A percentile compares a stretch with the other conserved stretches of the same genome.
Conservation (phyloP, 495 filamentous ascomycete genomes). For the Trichoderma virens region DNA sequence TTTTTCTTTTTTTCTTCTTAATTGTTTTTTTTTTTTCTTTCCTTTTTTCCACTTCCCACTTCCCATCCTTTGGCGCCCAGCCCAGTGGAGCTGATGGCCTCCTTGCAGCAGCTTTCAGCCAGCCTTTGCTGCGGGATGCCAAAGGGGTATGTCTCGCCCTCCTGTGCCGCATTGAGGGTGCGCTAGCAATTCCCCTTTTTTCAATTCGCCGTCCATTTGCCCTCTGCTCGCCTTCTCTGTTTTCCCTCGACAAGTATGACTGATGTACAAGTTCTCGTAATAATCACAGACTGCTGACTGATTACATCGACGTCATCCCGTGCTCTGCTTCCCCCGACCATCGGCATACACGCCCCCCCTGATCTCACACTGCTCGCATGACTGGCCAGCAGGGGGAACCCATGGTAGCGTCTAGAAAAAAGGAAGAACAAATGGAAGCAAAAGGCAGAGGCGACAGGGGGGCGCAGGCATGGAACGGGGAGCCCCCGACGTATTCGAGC, state of each 20-base stretch:
- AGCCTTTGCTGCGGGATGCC: neutral
- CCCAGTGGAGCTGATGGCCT: neutral
- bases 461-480: neutral
- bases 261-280: too few relatives aligned
- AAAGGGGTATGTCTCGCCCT: constrained; percentile 1
- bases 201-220: neutral
- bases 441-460: neutral
- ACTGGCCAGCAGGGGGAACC: neutral
- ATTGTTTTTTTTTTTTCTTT: neutral
- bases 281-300: too few relatives aligned
- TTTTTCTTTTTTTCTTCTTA: neutral
- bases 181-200: neutral
- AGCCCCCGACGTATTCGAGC: constrained; percentile 5
- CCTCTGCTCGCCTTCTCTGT: too few relatives aligned
- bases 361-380: constrained; percentile 5
- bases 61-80: neutral
- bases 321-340: neutral
- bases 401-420: constrained; percentile 5
- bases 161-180: neutral
- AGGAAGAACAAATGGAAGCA: constrained; percentile 4
- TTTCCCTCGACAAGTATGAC: too few relatives aligned
- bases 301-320: constrained; percentile 6
- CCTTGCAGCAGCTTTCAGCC: constrained; percentile 2
- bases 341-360: constrained; percentile 2
- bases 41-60: neutral